Percentiles rank a stretch among this genome's conserved stretches.
Evolutionary conservation across 345 rosid genomes (phyloP).

Genomic region (Brassica napus): Da-Ae NC_063436.1:2864001-2864500

Average conservation of each 20-base stretch:
- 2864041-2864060: no score
- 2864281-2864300: not conserved
- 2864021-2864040: no score
- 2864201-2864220: not conserved
- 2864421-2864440: not conserved
- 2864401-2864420: not conserved
- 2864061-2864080: no score
- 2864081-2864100: no score
- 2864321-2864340: not conserved
- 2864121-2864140: no score
- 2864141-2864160: not conserved
- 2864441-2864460: not conserved
- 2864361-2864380: not conserved
- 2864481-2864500: not conserved
- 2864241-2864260: not conserved
- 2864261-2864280: not conserved
- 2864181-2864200: not conserved
- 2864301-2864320: not conserved
- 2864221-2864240: not conserved
- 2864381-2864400: not conserved
- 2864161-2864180: not conserved
- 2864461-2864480: not conserved
- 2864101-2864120: no score
- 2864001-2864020: no score
- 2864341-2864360: not conserved